phyloP scores from a whole-genome alignment of 257 asterid genomes.

The Hygrophila difformis region DNA sequence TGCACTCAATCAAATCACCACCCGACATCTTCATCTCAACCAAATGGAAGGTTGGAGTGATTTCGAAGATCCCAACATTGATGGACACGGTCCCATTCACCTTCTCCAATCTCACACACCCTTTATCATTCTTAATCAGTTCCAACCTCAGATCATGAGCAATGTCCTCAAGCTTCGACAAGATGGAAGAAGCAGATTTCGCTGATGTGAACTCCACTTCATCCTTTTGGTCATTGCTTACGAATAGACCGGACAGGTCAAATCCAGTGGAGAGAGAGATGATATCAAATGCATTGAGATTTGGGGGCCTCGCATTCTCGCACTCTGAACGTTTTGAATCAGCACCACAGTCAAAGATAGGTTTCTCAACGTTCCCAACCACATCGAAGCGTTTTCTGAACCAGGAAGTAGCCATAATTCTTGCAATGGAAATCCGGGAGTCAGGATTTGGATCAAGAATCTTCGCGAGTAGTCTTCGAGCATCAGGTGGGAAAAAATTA shows the following conservation, averaged over 20 bases:
- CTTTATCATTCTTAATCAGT: slow-evolving; percentile 41
- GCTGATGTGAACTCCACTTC: slow-evolving; percentile 55
- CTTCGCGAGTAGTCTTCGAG: slow-evolving; percentile 32
- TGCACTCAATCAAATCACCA: slow-evolving; percentile 51
- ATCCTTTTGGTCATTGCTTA: slow-evolving; percentile 49
- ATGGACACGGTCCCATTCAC: slow-evolving; percentile 27
- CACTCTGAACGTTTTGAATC: slow-evolving; percentile 4
- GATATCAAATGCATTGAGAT: slow-evolving; percentile 65
- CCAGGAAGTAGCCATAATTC: slow-evolving; percentile 61
- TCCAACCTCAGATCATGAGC: slow-evolving; percentile 33
- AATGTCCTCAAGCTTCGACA: slow-evolving; percentile 45
- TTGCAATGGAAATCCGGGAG: slow-evolving; percentile 43
- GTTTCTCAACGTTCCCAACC: slow-evolving; percentile 15
- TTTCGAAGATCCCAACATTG: slow-evolving; percentile 37
- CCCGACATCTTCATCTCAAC: slow-evolving; percentile 56
- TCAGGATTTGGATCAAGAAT: slow-evolving; percentile 70
- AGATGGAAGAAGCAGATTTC: slow-evolving; percentile 28
- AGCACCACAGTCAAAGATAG: slow-evolving; percentile 13
- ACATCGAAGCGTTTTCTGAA: slow-evolving; percentile 38
- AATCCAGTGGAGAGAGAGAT: slow-evolving; percentile 72
- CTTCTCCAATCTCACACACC: slow-evolving; percentile 41
- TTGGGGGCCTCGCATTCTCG: slow-evolving; percentile 20
- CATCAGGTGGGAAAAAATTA: slow-evolving; percentile 51
- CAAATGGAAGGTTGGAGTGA: slow-evolving; percentile 39
- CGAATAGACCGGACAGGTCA: slow-evolving; percentile 69